Evolutionary conservation across 768 basidiomycete genomes (phyloP).

Genomic region (Brasilioporus rufonigricans): DNA sequence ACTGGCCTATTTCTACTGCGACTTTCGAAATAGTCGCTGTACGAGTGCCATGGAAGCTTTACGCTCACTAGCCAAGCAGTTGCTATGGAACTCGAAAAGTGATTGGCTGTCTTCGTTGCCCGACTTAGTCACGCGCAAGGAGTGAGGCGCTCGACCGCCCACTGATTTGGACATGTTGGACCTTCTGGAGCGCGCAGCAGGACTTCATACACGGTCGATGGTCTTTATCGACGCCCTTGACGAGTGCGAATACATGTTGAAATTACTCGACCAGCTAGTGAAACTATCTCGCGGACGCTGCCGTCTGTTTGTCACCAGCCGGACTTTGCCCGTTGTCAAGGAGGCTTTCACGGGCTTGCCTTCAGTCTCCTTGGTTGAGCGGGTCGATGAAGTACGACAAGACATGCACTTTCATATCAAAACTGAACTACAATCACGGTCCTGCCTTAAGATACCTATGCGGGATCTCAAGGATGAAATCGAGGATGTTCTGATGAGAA

Average conservation of each 20-base stretch:
- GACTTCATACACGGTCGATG: neutral
- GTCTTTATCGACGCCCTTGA: slow-evolving; percentile 17
- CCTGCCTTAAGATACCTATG: too few relatives aligned
- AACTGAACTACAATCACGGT: too few relatives aligned
- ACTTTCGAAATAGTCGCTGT: slow-evolving; percentile 2
- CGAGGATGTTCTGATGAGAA: too few relatives aligned
- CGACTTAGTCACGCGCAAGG: slow-evolving; percentile 1
- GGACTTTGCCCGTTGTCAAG: too few relatives aligned
- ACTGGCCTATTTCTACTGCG: slow-evolving; percentile 10
- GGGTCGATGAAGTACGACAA: too few relatives aligned
- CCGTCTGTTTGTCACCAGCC: neutral
- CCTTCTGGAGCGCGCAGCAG: neutral
- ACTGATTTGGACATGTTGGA: neutral
- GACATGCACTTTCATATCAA: too few relatives aligned
- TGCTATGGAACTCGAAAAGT: neutral
- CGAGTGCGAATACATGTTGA: slow-evolving; percentile 8
- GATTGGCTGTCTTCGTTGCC: slow-evolving; percentile 1
- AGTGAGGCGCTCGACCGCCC: neutral
- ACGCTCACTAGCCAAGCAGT: slow-evolving; percentile 3
- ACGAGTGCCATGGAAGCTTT: neutral
- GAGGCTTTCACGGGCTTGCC: too few relatives aligned
- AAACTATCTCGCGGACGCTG: neutral
- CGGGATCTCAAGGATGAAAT: too few relatives aligned
- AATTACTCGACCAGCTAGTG: neutral
- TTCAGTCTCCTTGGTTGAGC: too few relatives aligned